phyloP scores from a whole-genome alignment of 2,329 filamentous ascomycete species.

The Nakataea oryzae region DNA sequence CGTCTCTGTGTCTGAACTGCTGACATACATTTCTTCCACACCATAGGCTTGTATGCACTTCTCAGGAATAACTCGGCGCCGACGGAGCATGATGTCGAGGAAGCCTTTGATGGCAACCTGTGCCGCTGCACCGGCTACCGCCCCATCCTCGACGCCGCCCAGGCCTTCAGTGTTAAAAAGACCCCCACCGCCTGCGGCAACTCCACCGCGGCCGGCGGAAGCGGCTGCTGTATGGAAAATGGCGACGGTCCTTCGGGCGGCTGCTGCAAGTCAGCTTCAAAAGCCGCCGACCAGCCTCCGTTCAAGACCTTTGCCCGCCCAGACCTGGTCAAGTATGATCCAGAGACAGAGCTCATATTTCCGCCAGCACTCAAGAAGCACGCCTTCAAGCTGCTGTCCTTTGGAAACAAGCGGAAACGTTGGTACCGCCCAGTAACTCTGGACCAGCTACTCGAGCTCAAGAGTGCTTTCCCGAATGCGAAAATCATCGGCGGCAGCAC shows the following conservation, averaged over 20 bases:
- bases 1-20: not conserved
- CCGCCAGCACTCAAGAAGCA: constrained; percentile 77
- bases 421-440: constrained; percentile 89
- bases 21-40: not conserved
- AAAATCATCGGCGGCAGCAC: constrained; percentile 95
- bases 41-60: constrained; percentile 61
- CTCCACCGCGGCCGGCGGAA: constrained; percentile 34
- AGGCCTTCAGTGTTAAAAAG: constrained; percentile 61
- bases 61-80: constrained; percentile 75
- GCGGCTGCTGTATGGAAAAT: constrained; percentile 64
- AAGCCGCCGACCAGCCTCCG: constrained; percentile 39
- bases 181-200: constrained; percentile 36
- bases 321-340: constrained; percentile 88
- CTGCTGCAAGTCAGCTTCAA: constrained; percentile 57
- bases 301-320: constrained; percentile 70
- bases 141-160: constrained; percentile 87
- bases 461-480: constrained; percentile 69
- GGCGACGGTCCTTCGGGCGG: constrained; percentile 43
- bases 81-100: constrained; percentile 75
- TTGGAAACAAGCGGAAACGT: constrained; percentile 88
- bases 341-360: constrained; percentile 91
- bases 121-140: constrained; percentile 94
- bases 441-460: constrained; percentile 84
- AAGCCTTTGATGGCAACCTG: constrained; percentile 93
- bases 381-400: constrained; percentile 68